These are phyloP conservation scores for Juglanconis oblonga DNA, from an alignment of 2,329 filamentous ascomycete species.

Conservation along the genomic window DNA sequence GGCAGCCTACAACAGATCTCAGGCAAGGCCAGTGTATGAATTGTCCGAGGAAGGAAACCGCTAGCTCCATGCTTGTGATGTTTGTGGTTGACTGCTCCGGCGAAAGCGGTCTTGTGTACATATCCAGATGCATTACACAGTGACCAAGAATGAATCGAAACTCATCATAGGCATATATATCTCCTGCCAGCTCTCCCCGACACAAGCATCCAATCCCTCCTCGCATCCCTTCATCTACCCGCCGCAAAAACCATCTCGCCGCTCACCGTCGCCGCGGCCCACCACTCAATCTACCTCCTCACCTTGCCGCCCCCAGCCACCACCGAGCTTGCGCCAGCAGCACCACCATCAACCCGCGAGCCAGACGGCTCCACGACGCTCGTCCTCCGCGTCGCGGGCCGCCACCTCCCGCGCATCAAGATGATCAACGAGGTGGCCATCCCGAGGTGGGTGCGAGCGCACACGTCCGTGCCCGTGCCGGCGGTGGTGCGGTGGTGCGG, in stretches of 20 bases:
- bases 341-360: background rate
- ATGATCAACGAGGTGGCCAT: conserved; percentile 34
- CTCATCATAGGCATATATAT: background rate
- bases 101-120: no score
- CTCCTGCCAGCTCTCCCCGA: conserved; percentile 3
- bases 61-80: no score
- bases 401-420: conserved; percentile 33
- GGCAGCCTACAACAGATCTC: no score
- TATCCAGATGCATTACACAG: no score
- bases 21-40: no score
- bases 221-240: conserved; percentile 20
- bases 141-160: no score
- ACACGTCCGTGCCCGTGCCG: conserved; percentile 34
- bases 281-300: conserved; percentile 27
- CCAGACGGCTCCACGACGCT: background rate
- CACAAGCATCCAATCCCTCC: conserved; percentile 17
- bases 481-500: conserved; percentile 27
- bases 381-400: conserved; percentile 32
- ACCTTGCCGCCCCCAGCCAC: conserved; percentile 13
- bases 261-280: conserved; percentile 21
- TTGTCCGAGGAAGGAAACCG: no score
- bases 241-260: conserved; percentile 15
- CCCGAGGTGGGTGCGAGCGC: conserved; percentile 31
- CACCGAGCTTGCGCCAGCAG: conserved; percentile 4
- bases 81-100: no score